phyloP scores from a whole-genome alignment of 768 basidiomycete species.

The Mycena pura region DNA sequence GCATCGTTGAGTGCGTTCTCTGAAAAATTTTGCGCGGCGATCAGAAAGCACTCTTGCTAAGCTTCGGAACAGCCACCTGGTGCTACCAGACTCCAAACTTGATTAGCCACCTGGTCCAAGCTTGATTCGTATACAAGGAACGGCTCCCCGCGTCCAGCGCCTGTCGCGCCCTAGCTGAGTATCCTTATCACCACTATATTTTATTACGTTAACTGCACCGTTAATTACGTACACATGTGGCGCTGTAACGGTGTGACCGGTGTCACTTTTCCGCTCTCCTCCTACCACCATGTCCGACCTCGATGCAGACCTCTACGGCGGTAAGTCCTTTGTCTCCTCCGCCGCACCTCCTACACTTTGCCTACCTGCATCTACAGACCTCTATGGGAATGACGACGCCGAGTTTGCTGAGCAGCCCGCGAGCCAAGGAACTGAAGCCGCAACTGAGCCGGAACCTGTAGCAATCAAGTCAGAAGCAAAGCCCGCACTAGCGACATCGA shows the following conservation, averaged over 20 bases:
- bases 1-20: not conserved
- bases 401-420: slow-evolving; percentile 62
- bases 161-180: too few species aligned
- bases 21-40: too few species aligned
- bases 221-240: too few species aligned
- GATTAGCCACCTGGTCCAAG: too few species aligned
- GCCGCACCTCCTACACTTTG: not conserved
- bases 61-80: too few species aligned
- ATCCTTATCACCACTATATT: too few species aligned
- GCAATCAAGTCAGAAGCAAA: slow-evolving; percentile 30
- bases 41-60: too few species aligned
- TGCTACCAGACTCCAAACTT: too few species aligned
- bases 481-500: slow-evolving; percentile 26
- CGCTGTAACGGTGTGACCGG: slow-evolving; percentile 23
- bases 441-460: slow-evolving; percentile 28
- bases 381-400: slow-evolving; percentile 76
- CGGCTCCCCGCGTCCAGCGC: too few species aligned
- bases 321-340: slow-evolving; percentile 45
- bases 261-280: slow-evolving; percentile 41
- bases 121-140: too few species aligned
- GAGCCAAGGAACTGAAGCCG: slow-evolving; percentile 41
- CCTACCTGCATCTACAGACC: slow-evolving; percentile 50
- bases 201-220: too few species aligned
- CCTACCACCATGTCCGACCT: slow-evolving; percentile 73
- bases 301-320: slow-evolving; percentile 90